Evolutionary conservation across 345 rosid genomes (phyloP).

Genomic region (Cardamine resedifolia): DNA sequence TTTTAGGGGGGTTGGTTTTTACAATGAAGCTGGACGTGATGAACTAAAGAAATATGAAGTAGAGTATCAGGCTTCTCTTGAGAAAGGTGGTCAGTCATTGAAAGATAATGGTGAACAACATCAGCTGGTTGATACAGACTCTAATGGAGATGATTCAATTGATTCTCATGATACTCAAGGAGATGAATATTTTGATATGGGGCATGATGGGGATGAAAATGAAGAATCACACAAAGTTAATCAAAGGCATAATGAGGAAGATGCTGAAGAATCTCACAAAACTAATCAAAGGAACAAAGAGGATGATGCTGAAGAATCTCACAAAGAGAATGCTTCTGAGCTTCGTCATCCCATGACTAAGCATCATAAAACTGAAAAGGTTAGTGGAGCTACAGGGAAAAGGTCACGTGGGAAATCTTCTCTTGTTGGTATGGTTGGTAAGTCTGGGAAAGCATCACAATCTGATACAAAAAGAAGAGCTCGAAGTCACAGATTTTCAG

Average conservation of each 20-base stretch:
- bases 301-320: constrained; percentile 40
- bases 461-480: constrained; percentile 56
- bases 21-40: constrained; percentile 88
- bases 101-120: constrained; percentile 34
- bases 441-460: constrained; percentile 46
- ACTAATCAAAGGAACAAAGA: constrained; percentile 27
- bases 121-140: constrained; percentile 47
- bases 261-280: constrained; percentile 36
- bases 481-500: constrained; percentile 55
- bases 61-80: constrained; percentile 81
- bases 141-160: constrained; percentile 59
- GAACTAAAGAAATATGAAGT: constrained; percentile 77
- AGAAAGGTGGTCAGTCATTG: constrained; percentile 41
- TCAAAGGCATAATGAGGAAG: constrained; percentile 29
- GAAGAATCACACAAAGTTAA: constrained; percentile 42
- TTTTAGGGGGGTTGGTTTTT: constrained; percentile 59
- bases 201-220: constrained; percentile 55
- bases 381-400: constrained; percentile 33
- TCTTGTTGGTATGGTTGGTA: constrained; percentile 32
- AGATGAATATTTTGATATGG: constrained; percentile 49
- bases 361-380: constrained; percentile 43
- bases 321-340: constrained; percentile 35
- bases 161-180: constrained; percentile 50
- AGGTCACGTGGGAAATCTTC: constrained; percentile 43
- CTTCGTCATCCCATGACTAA: constrained; percentile 34